Evolutionary conservation across 164 flowering plant species (phyloP), one percentile per base, ranked within the genome.

Genomic region (Euptelea pleiosperma): DNA sequence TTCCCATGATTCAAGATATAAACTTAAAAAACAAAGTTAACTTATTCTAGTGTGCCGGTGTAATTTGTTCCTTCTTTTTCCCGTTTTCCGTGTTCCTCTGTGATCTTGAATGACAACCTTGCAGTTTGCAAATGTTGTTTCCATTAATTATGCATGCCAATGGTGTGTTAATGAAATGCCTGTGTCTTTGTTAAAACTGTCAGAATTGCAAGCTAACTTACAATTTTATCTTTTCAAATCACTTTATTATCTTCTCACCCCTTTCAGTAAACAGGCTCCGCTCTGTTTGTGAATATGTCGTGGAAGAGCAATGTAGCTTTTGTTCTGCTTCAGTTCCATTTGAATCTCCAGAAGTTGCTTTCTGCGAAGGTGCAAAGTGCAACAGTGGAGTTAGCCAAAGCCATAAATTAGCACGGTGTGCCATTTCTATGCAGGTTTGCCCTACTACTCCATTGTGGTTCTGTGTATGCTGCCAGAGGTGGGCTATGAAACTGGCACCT

Each of bases 321-420:
- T 93, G 98, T 74, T 73, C 80, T 42, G 85, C 88, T 41, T 36
- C 79, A 24, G 96, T 89, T 63, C 90, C 91, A 40, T 89, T 86
- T 71, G 89, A 84, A 58, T 82, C 89, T 52, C 79, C 87, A 49
- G 99, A 93, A 73, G 57, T 62, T 57, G 92, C 82, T 22, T 60
- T 67, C 53, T 93, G 93, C 68, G 58, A 52, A 52, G 85, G 87
- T 19, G 44, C 6, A 8, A 61, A 42, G 5, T 8, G 57, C 65
- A 55, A 41, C 15, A 34, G 18, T 12, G 72, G 62, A 37, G 60
- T 9, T 43, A 58, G 31, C 31, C 76, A 71, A 60, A 54, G 65
- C 25, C 96, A 89, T 62, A 82, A 76, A 63, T 73, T 84, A 50
- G 50, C 55, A 8, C 71, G 99, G 2, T 93, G 97, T 72, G 75